Conservation (phyloP, 192 early-diverging fungal genomes). For the Pecoramyces ruminantium region DNA sequence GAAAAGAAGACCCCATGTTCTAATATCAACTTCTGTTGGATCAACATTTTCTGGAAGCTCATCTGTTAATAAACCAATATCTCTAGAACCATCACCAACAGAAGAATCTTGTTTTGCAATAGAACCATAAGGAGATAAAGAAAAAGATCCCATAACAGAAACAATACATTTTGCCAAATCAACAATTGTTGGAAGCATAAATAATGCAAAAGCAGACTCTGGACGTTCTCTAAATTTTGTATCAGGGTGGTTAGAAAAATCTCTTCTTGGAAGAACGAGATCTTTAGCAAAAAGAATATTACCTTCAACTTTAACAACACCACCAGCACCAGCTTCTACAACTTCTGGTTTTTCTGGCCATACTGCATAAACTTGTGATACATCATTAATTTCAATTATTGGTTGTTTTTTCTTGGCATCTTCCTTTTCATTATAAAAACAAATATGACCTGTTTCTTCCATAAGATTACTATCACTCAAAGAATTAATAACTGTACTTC, state of each 20-base stretch:
- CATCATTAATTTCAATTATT: not conserved
- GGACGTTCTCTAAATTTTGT: not conserved
- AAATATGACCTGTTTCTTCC: slow-evolving; percentile 8
- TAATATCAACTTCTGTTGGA: not conserved
- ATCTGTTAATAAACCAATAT: not conserved
- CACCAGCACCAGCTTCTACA: not conserved
- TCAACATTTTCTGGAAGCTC: not conserved
- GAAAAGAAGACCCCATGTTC: not conserved
- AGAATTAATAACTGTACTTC: not conserved
- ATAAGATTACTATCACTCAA: not conserved
- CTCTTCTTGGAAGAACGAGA: not conserved
- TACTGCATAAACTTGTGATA: not conserved
- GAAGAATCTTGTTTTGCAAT: not conserved
- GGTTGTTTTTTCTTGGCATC: slow-evolving; percentile 14
- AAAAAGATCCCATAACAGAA: not conserved
- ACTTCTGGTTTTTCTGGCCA: not conserved
- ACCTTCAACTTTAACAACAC: not conserved
- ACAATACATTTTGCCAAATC: not conserved
- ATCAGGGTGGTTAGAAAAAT: not conserved
- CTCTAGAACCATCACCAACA: not conserved
- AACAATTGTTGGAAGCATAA: not conserved
- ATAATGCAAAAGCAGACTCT: not conserved
- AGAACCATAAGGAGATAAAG: not conserved
- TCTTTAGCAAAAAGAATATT: not conserved
- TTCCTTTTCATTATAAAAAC: slow-evolving; percentile 13